Base-by-base conservation (phyloP, 352 stramenopile species). In the Globisporangium okanoganense region DNA sequence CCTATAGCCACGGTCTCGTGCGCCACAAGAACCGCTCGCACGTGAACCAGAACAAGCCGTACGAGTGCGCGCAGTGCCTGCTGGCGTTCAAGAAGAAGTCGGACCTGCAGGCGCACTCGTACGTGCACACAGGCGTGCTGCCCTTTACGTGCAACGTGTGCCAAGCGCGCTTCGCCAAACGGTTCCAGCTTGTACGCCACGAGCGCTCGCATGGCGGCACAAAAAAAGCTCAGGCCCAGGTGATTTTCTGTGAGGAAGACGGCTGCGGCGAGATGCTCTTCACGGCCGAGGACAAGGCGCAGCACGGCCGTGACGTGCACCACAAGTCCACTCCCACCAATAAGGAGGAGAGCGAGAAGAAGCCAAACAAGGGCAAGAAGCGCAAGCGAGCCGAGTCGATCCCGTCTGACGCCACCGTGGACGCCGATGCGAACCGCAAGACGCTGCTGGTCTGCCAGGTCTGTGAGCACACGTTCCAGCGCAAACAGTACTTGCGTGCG, bases 81-180 rank as follows among this genome's bases (percentile, higher is more conserved):
- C 65, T 81, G 51, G 61, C 69, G 36, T 94, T 92, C 64, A 91
- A 90, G 70, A 94, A 94, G 70, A 94, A 92, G 69, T 81, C 66
- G 49, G 67, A 83, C 9, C 65, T 94, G 20, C 82, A 92, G 63
- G 81, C 80, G 10, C 85, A 94, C 44, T 72, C 75, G 53, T 94
- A 81, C 55, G 80, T 90, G 3, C 85, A 94, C 64, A 94, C 79
- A 2, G 85, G 85, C 24, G 69, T 89, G 44, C 43, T 85, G 10
- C 85, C 85, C 48, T 94, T 94, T 16, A 71, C 80, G 59, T 94
- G 85, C 40, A 61, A 75, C 1, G 70, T 82, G 22, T 94, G 85
- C 60, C 64, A 65, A 10, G 58, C 79, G 35, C 68, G 72, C 5
- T 94, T 90, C 58, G 58, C 79, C 12, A 94, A 94, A 56, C 68